These are phyloP conservation scores for Hanseniaspora occidentalis DNA, from an alignment of 805 yeast genomes.

Conservation along the genomic window DNA sequence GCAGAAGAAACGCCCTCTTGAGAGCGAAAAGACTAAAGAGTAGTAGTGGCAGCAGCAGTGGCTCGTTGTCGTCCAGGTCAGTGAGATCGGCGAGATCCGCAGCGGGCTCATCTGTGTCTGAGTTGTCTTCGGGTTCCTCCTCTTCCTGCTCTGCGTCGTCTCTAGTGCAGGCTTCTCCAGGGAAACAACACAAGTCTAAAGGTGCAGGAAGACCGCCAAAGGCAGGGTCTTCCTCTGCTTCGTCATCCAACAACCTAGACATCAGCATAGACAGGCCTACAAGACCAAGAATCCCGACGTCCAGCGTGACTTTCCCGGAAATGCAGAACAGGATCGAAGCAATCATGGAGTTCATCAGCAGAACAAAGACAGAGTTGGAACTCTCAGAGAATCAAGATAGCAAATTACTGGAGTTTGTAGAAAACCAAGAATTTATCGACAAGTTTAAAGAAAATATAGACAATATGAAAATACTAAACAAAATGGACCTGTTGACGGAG, in stretches of 20 bases:
- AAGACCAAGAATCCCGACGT: slow-evolving; percentile 73
- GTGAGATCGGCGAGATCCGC: too few species aligned
- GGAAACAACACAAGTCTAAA: too few species aligned
- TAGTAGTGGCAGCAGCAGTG: too few species aligned
- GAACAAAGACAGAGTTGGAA: slow-evolving; percentile 74
- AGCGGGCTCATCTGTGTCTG: too few species aligned
- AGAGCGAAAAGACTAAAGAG: slow-evolving; percentile 8
- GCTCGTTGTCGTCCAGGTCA: too few species aligned
- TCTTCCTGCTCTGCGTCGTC: too few species aligned
- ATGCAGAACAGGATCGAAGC: slow-evolving; percentile 83
- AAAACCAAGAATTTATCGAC: slow-evolving; percentile 27
- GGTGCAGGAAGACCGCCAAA: too few species aligned
- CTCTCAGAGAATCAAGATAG: slow-evolving; percentile 54
- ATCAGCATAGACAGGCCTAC: slow-evolving; percentile 57
- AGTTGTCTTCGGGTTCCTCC: too few species aligned
- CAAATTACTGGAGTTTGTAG: slow-evolving; percentile 34
- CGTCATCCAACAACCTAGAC: slow-evolving; percentile 17
- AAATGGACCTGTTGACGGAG: slow-evolving; percentile 49
- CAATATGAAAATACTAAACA: slow-evolving; percentile 43
- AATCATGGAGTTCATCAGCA: slow-evolving; percentile 78
- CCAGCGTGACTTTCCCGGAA: slow-evolving; percentile 62
- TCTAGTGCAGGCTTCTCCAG: too few species aligned
- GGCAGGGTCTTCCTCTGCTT: slow-evolving; percentile 12
- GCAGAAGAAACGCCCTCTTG: not conserved
- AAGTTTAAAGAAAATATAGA: slow-evolving; percentile 32